Percentiles rank a stretch among this genome's conserved stretches.
Conservation (phyloP, 768 basidiomycete species). For the Fomitopsis pulvina region DNA sequence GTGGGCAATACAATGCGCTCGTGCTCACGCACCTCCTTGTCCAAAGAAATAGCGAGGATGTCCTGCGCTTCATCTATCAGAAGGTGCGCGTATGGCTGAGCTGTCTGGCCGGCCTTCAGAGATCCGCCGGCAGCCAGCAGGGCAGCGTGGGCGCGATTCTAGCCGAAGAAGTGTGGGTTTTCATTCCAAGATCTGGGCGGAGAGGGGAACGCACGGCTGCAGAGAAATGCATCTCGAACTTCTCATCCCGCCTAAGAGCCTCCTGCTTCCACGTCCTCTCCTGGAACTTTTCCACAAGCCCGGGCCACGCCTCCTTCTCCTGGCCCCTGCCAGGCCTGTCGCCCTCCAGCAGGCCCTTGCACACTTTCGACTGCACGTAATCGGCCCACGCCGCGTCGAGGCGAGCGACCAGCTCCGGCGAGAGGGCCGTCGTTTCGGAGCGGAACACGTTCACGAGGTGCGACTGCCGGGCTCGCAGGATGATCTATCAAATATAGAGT, state of each 20-base stretch:
- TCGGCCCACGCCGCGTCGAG: conserved; percentile 58
- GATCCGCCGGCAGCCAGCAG: conserved; percentile 41
- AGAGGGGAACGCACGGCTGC: conserved; percentile 52
- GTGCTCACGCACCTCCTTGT: conserved; percentile 53
- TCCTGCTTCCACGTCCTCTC: conserved; percentile 64
- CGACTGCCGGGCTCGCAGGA: conserved; percentile 80
- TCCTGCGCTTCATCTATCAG: conserved; percentile 75
- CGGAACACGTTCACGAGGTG: conserved; percentile 62
- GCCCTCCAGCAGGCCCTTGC: conserved; percentile 51
- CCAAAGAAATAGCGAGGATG: conserved; percentile 65
- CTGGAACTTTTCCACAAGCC: conserved; percentile 36
- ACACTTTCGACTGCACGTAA: conserved; percentile 58
- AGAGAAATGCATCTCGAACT: conserved; percentile 84
- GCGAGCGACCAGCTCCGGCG: conserved; percentile 48
- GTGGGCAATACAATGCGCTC: conserved; percentile 5
- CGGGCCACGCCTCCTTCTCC: conserved; percentile 47
- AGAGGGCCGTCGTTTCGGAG: conserved; percentile 45
- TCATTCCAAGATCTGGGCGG: conserved; percentile 7
- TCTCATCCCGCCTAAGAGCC: conserved; percentile 76
- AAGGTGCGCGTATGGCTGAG: conserved; percentile 38
- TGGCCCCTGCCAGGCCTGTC: conserved; percentile 42
- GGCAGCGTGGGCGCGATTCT: conserved; percentile 49
- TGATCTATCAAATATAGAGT: conserved; percentile 60
- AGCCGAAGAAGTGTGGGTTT: neutral
- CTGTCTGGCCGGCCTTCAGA: conserved; percentile 34